Percentiles rank a stretch among this genome's conserved stretches.
phyloP scores from a whole-genome alignment of 768 basidiomycete species.

The Auriscalpium orientale region DNA sequence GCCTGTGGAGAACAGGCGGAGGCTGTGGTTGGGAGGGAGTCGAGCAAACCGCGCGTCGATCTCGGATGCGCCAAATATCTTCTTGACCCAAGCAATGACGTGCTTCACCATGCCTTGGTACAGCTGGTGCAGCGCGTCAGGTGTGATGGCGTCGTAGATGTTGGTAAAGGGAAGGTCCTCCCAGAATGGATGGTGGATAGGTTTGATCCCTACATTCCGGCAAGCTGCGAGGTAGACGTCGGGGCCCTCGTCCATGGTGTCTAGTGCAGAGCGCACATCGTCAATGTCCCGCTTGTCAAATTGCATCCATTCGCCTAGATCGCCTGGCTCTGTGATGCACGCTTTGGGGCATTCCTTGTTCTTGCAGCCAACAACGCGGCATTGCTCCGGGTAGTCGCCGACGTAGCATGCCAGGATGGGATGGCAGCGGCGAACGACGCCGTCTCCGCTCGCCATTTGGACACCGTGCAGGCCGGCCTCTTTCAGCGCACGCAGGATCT shows the following conservation, averaged over 20 bases:
- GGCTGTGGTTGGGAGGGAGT: slow-evolving; percentile 26
- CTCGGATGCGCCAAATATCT: slow-evolving; percentile 17
- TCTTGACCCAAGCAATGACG: not conserved
- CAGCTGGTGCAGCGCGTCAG: slow-evolving; percentile 30
- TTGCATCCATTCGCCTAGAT: not conserved
- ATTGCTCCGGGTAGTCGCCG: slow-evolving; percentile 18
- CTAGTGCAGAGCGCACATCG: not conserved
- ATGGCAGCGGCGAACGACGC: slow-evolving; percentile 32
- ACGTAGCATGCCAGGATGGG: slow-evolving; percentile 15
- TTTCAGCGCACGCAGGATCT: not conserved
- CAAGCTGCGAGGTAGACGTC: not conserved
- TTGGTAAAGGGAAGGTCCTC: slow-evolving; percentile 23
- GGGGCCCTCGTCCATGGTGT: not conserved
- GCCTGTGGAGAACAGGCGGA: slow-evolving; percentile 26
- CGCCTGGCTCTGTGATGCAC: not conserved
- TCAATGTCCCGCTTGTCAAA: not conserved
- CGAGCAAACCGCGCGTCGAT: slow-evolving; percentile 25
- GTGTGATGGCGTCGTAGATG: slow-evolving; percentile 18
- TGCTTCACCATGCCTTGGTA: slow-evolving; percentile 10
- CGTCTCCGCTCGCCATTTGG: slow-evolving; percentile 25
- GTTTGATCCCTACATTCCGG: not conserved
- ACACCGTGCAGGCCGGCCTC: slow-evolving; percentile 24
- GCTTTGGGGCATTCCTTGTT: slow-evolving; percentile 9
- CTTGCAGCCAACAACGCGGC: slow-evolving; percentile 10
- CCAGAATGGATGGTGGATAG: slow-evolving; percentile 14